These are phyloP conservation scores for Aspergillus diversus DNA, from an alignment of 495 filamentous ascomycete genomes.

Conservation along the genomic window DNA sequence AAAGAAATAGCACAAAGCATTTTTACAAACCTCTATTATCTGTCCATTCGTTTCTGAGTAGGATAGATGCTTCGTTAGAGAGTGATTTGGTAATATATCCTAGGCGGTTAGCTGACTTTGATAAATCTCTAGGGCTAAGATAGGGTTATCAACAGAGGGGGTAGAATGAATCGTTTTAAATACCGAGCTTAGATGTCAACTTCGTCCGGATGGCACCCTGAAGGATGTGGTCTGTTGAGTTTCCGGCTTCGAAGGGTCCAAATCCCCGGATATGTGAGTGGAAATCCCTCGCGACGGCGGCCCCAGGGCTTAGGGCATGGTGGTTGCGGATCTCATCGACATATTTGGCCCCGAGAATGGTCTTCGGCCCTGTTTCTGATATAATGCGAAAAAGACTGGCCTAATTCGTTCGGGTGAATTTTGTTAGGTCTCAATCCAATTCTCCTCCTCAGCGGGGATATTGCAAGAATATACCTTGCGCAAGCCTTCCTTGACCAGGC, in stretches of 20 bases:
- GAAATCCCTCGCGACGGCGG: neutral
- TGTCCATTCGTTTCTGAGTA: neutral
- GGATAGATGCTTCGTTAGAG: neutral
- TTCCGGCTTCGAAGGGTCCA: neutral
- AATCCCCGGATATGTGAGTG: neutral
- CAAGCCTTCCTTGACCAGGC: no score
- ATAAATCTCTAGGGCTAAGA: no score
- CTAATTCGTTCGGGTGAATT: neutral
- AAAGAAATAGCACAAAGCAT: neutral
- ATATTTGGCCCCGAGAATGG: neutral
- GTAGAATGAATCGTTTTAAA: neutral
- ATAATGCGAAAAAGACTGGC: neutral
- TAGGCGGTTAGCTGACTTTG: neutral
- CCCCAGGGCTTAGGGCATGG: no score
- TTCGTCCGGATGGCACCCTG: neutral
- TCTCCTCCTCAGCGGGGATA: no score
- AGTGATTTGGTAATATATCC: neutral
- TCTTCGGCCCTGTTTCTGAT: neutral
- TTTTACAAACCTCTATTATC: neutral
- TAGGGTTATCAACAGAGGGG: neutral
- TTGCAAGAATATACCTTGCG: no score
- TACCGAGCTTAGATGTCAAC: neutral
- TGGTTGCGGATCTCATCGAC: neutral
- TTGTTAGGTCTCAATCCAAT: no score
- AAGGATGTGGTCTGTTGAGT: neutral